phyloP scores from a whole-genome alignment of 2,329 filamentous ascomycete species.

The Metarhizium robertsii region DNA sequence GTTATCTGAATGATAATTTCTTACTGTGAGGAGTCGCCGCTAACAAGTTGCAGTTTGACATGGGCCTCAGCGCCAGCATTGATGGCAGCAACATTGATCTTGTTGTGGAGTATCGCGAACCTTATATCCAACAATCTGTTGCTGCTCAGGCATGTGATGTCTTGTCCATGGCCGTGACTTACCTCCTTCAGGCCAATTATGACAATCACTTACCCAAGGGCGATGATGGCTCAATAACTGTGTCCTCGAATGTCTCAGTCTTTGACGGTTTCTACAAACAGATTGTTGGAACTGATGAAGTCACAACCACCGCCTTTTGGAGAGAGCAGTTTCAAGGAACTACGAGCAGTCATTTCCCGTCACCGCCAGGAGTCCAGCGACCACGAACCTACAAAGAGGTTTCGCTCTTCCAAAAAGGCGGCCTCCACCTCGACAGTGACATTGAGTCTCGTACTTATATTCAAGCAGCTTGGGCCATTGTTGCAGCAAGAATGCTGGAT shows the following conservation, averaged over 20 bases:
- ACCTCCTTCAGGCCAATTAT: background rate
- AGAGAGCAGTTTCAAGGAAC: slow-evolving; percentile 2
- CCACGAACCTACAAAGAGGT: background rate
- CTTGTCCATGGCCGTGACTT: slow-evolving; percentile 1
- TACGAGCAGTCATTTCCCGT: slow-evolving; percentile 4
- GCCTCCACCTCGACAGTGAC: background rate
- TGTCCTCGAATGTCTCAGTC: background rate
- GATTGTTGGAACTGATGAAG: slow-evolving; percentile 1
- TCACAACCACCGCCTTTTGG: slow-evolving; percentile 3
- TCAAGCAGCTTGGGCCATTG: background rate
- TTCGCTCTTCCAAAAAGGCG: background rate
- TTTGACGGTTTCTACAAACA: slow-evolving; percentile 6
- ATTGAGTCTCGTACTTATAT: background rate
- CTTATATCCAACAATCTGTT: background rate
- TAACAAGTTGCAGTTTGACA: slow-evolving; percentile 1
- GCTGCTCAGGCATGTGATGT: slow-evolving; percentile 2
- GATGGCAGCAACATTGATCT: slow-evolving; percentile 1
- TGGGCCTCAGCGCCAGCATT: slow-evolving; percentile 4
- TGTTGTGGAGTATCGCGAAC: slow-evolving; percentile 7
- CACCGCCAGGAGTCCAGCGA: background rate
- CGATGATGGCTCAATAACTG: background rate
- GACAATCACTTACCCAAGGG: background rate
- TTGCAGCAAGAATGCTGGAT: background rate
- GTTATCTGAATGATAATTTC: background rate
- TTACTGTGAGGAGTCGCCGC: background rate